Base-by-base conservation (phyloP, 2,329 filamentous ascomycete genomes). In the Fusarium zealandicum region DNA sequence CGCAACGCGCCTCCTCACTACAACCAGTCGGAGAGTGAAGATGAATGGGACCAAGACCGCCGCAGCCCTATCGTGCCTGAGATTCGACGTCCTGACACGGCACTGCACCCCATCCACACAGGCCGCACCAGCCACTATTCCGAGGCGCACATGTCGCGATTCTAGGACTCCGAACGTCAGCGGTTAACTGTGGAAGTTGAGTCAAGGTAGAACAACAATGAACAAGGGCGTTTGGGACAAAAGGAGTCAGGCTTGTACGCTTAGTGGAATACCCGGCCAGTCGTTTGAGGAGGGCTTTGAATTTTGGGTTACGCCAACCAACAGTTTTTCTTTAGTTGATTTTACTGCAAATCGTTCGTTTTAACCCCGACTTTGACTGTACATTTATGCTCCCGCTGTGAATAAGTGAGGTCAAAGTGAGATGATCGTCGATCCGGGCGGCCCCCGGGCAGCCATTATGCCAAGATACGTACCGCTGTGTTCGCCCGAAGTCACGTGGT, bases 51-150 rank as follows among this genome's bases (percentile, higher is more conserved):
- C 43, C 52, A 61, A 53, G 70, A 67, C 27, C 76, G 80, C 42
- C 70, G 73, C 43, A 85, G 82, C 59, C 85, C 85, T 2, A 82
- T 88, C 57, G 73, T 79, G 17, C 83, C 84, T 2, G 75, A 76
- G 1, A 55, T 87, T 11, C 75, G 78, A 66, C 78, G 84, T 10
- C 85, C 85, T 1, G 78, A 81, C 22, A 84, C 84, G 7, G 81
- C 82, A 2, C 56, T 85, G 59, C 85, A 88, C 62, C 85, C 85
- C 20, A 78, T 78, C 42, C 74, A 80, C 62, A 71, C 71, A 27
- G 72, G 71, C 3, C 68, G 70, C 22, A 78, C 72, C 65, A 80
- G 74, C 59, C 69, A 70, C 7, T 84, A 84, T 67, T 83, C 80
- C 37, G 78, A 76, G 55, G 80, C 76, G n/a, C 70, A 81, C 59